phyloP scores from a whole-genome alignment of 805 yeast species.

The Scheffersomyces ergatensis region DNA sequence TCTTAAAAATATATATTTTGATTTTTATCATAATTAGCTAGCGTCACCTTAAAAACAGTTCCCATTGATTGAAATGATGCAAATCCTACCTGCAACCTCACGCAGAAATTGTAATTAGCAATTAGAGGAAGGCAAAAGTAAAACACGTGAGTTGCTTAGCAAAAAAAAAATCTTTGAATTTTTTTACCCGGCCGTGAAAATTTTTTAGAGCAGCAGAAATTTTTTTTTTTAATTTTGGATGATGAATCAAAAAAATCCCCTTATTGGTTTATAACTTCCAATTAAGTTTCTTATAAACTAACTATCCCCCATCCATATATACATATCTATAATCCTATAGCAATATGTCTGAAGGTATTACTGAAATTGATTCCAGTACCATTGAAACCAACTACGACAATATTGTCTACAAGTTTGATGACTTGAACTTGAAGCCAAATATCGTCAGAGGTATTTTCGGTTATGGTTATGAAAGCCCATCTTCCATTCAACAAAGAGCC shows the following conservation, averaged over 20 bases:
- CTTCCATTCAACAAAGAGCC: constrained; percentile 81
- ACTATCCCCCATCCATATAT: background rate
- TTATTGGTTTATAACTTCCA: too few relatives aligned
- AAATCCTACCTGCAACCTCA: too few relatives aligned
- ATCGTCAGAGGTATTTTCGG: constrained; percentile 77
- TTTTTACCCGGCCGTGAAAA: constrained; percentile 6
- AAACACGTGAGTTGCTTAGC: too few relatives aligned
- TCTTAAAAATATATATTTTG: too few relatives aligned
- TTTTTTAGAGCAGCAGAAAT: background rate
- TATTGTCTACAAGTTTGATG: constrained; percentile 70
- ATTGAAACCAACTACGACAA: constrained; percentile 97
- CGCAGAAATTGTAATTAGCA: too few relatives aligned
- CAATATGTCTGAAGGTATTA: constrained; percentile 60
- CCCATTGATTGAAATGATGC: too few relatives aligned
- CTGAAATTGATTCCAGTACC: constrained; percentile 76
- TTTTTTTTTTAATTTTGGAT: background rate
- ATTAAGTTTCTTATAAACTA: background rate
- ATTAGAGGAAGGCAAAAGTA: too few relatives aligned
- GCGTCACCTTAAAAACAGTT: too few relatives aligned
- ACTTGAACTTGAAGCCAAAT: constrained; percentile 67
- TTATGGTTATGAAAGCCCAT: constrained; percentile 79
- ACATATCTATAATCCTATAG: background rate
- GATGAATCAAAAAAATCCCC: constrained; percentile 1
- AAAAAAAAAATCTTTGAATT: too few relatives aligned
- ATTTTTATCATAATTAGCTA: too few relatives aligned